A percentile compares a stretch with the other conserved stretches of the same genome.
Conservation (phyloP, 2,329 filamentous ascomycete species). For the Nigrograna mackinnonii region DNA sequence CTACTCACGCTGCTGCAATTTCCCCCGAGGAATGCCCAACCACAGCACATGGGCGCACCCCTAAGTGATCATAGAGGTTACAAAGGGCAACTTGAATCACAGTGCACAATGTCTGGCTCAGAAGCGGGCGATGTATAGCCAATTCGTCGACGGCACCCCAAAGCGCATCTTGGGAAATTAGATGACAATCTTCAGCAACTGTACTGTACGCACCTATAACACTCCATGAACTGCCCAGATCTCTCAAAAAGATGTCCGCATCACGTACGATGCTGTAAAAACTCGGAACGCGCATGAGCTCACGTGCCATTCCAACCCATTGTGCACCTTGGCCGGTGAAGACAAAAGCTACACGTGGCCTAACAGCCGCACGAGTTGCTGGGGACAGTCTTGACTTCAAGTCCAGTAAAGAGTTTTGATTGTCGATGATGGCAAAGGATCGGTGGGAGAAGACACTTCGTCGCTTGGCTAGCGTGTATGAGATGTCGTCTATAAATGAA, state of each 20-base stretch:
- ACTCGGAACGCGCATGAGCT: too few relatives aligned
- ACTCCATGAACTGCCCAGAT: too few relatives aligned
- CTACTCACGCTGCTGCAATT: slow-evolving; percentile 17
- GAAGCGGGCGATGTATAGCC: too few relatives aligned
- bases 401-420: background rate
- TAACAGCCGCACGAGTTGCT: background rate
- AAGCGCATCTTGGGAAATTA: too few relatives aligned
- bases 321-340: slow-evolving; percentile 1
- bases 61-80: slow-evolving; percentile 14
- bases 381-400: background rate
- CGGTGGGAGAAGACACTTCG: too few relatives aligned
- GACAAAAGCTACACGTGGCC: background rate
- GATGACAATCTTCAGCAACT: too few relatives aligned
- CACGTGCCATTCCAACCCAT: background rate
- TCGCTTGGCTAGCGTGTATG: slow-evolving; percentile 1
- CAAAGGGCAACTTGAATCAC: slow-evolving; percentile 22
- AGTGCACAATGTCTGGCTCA: too few relatives aligned
- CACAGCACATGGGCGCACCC: slow-evolving; percentile 10
- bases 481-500: background rate
- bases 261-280: too few relatives aligned
- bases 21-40: slow-evolving; percentile 24
- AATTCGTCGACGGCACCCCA: too few relatives aligned
- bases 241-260: too few relatives aligned
- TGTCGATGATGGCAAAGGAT: too few relatives aligned
- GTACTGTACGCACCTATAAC: too few relatives aligned